A percentile compares a stretch with the other conserved stretches of the same genome.
phyloP scores from a whole-genome alignment of 169 alveolate species.

The Amoebophrya sp. region DNA sequence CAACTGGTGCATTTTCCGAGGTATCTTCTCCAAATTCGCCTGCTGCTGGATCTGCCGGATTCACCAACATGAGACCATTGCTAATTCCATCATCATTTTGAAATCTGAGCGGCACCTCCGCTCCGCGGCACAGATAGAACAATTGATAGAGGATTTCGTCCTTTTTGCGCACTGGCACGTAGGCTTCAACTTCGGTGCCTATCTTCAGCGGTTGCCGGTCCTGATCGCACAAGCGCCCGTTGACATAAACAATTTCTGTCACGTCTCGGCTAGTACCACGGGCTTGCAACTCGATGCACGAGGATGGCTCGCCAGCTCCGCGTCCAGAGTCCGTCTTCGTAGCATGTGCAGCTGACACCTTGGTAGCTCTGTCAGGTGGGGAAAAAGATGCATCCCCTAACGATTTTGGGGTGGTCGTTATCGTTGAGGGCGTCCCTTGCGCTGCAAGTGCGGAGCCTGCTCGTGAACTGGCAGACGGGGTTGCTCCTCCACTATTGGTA shows the following conservation, averaged over 20 bases:
- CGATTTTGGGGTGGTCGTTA: neutral
- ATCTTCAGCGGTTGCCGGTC: neutral
- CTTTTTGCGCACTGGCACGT: neutral
- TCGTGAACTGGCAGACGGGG: no score
- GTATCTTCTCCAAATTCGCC: neutral
- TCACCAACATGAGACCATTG: no score
- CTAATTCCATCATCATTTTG: neutral
- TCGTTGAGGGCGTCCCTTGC: neutral
- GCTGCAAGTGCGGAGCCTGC: no score
- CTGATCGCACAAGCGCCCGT: neutral
- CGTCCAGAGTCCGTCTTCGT: no score
- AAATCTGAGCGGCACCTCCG: neutral
- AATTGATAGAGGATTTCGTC: neutral
- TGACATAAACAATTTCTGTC: neutral
- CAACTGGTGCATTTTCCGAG: neutral
- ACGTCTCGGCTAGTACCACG: neutral
- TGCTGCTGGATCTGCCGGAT: neutral
- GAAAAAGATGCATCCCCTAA: no score
- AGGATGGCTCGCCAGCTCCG: no score
- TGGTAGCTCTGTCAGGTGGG: no score
- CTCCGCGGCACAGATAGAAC: neutral
- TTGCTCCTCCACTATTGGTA: no score
- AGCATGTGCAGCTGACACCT: no score
- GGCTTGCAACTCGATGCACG: no score
- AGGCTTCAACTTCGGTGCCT: neutral